A percentile compares a stretch with the other conserved stretches of the same genome.
These are phyloP conservation scores for Blastocladiella emersonii DNA, from an alignment of 371 early-diverging fungal genomes.

Conservation along the genomic window DNA sequence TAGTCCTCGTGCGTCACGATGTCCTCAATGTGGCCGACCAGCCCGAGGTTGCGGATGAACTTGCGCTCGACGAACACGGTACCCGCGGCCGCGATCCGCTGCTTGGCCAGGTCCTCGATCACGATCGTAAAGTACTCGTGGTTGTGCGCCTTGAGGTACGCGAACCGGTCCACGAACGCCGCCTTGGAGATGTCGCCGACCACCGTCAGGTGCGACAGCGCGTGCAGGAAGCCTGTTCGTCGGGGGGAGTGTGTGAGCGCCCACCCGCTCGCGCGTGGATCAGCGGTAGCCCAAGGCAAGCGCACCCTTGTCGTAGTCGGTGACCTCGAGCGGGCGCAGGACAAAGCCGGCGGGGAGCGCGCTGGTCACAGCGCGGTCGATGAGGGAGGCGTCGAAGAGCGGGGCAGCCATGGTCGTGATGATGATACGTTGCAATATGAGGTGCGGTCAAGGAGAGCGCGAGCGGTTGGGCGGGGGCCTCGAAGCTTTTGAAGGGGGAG, in stretches of 20 bases:
- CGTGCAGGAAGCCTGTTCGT: constrained; percentile 41
- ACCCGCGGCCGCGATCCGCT: constrained; percentile 75
- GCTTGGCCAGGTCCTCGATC: constrained; percentile 46
- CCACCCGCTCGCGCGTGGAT: no score
- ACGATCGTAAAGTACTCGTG: constrained; percentile 70
- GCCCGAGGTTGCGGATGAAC: constrained; percentile 75
- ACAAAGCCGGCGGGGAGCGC: constrained; percentile 62
- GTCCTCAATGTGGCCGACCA: constrained; percentile 61
- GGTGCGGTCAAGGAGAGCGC: not conserved
- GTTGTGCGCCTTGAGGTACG: constrained; percentile 54
- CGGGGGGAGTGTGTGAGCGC: no score
- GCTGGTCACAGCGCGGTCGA: constrained; percentile 56
- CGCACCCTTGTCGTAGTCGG: constrained; percentile 62
- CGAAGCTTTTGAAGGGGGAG: no score
- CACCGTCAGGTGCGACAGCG: constrained; percentile 55
- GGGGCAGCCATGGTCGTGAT: constrained; percentile 13
- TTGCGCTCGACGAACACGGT: constrained; percentile 92
- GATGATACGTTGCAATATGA: not conserved
- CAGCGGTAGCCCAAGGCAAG: constrained; percentile 10
- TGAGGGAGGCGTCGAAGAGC: constrained; percentile 56
- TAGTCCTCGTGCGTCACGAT: constrained; percentile 87
- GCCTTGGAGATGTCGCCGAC: constrained; percentile 57
- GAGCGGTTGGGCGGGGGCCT: no score
- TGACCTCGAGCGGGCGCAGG: constrained; percentile 62
- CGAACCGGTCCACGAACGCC: constrained; percentile 51